Evolutionary conservation across 768 basidiomycete genomes (phyloP), one percentile per base, ranked within the genome.

Genomic region (Hirschioporus abietinus): DNA sequence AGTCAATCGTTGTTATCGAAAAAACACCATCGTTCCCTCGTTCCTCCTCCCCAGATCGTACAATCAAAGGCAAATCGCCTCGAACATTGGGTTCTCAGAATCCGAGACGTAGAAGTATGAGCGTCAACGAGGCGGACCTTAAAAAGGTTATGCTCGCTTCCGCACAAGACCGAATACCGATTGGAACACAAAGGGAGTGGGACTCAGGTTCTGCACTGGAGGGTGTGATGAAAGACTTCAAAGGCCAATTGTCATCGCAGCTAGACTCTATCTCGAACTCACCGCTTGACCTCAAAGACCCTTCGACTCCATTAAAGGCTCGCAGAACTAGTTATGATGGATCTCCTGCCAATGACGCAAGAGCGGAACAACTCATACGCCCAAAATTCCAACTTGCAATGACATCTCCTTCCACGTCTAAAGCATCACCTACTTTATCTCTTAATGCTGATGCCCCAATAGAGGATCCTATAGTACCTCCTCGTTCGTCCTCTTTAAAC

Each of bases 141-240:
- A 82, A 85, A 73, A 82, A 82, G 68, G 73, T 78, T 1, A 74
- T 79, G 67, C 65, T 77, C 81, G 7, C 68, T 76, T 18, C 77
- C 78, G 62, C 77, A 78, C 25, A 76, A 78, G 7, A 79, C 81
- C 26, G 70, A 78, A 57, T 73, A 80, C 63, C 76, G 25, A 59
- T 34, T 74, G 67, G 72, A 74, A 72, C 62, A 61, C 63, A n/a
- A 62, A 34, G 42, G 42, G 42, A 52, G 3, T 52, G 42, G 7
- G 76, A 76, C 26, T 84, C 81, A 83, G 82, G 80, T 62, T 77
- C 79, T 20, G 78, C 84, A 5, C 75, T 91, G 36, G 81, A 80
- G 72, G 88, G 87, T 57, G 84, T 93, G 68, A 78, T 93, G 63
- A 84, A 83, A 70, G 88, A 92, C 67, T 89, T 94, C 77, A 84